These are phyloP conservation scores for Dictyostelium capitatum DNA, from an alignment of 78 protist species.

Conservation along the genomic window DNA sequence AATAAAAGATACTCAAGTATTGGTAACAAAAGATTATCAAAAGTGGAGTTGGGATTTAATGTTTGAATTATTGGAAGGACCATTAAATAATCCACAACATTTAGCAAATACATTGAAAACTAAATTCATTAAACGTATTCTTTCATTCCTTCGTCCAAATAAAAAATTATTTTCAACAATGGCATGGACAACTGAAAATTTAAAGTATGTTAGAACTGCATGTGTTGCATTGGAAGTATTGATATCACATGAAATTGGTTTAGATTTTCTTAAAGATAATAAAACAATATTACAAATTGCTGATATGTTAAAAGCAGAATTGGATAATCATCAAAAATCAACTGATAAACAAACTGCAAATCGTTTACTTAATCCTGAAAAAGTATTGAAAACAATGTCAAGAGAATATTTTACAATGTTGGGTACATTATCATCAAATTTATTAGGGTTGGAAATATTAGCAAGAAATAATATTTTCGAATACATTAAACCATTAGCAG, in stretches of 20 bases:
- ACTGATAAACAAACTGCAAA: neutral
- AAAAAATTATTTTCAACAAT: conserved; percentile 66
- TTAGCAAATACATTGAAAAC: conserved; percentile 60
- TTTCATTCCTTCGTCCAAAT: conserved; percentile 60
- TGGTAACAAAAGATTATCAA: conserved; percentile 51
- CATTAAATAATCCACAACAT: conserved; percentile 64
- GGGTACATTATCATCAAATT: conserved; percentile 41
- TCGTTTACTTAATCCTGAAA: conserved; percentile 56
- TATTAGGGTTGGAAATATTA: conserved; percentile 64
- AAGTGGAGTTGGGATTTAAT: conserved; percentile 82
- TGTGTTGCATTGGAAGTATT: conserved; percentile 59
- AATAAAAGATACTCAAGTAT: conserved; percentile 73
- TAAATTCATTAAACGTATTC: conserved; percentile 78
- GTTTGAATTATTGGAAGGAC: conserved; percentile 75
- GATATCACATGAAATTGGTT: conserved; percentile 62
- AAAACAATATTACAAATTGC: conserved; percentile 65
- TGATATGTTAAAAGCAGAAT: conserved; percentile 56
- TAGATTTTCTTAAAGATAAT: conserved; percentile 61
- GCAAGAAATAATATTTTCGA: conserved; percentile 63
- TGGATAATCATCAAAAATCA: conserved; percentile 14
- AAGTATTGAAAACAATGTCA: conserved; percentile 76
- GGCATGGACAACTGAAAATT: conserved; percentile 83
- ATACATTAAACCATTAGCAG: conserved; percentile 62
- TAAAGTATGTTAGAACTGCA: conserved; percentile 66
- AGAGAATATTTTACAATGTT: conserved; percentile 83